Conservation (phyloP, 352 stramenopile genomes). For the Blastocystis sp. region DNA sequence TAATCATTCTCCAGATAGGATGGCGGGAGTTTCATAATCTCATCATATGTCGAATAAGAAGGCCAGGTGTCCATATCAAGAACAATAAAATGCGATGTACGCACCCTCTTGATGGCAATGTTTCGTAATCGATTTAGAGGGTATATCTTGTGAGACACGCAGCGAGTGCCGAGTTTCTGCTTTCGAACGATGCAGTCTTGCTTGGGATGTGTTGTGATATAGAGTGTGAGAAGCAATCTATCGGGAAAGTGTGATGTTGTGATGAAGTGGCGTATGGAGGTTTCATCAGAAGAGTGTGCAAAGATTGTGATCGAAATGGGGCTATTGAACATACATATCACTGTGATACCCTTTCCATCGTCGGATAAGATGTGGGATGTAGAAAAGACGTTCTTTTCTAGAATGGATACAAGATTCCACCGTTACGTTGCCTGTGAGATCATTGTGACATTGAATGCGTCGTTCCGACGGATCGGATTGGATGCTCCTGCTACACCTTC, state of each 20-base stretch:
- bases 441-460: neutral
- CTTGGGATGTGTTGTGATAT: neutral
- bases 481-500: neutral
- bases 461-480: neutral
- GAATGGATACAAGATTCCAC: neutral
- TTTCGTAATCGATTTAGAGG: slow-evolving; percentile 33
- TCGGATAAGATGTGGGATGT: neutral
- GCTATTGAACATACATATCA: neutral
- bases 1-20: neutral
- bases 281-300: neutral
- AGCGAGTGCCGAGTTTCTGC: neutral
- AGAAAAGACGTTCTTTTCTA: slow-evolving; percentile 4
- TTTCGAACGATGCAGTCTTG: neutral
- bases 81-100: slow-evolving; percentile 26
- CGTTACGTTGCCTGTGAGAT: slow-evolving; percentile 25
- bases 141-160: neutral
- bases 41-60: neutral
- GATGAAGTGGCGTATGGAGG: neutral
- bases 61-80: slow-evolving; percentile 50
- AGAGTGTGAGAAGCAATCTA: neutral
- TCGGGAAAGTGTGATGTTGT: neutral
- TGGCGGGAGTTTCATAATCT: neutral
- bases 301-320: slow-evolving; percentile 29
- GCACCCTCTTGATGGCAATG: neutral
- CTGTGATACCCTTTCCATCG: slow-evolving; percentile 20